Evolutionary conservation across 2,329 filamentous ascomycete genomes (phyloP), one percentile per base, ranked within the genome.

Genomic region (Diplodia intermedia): DNA sequence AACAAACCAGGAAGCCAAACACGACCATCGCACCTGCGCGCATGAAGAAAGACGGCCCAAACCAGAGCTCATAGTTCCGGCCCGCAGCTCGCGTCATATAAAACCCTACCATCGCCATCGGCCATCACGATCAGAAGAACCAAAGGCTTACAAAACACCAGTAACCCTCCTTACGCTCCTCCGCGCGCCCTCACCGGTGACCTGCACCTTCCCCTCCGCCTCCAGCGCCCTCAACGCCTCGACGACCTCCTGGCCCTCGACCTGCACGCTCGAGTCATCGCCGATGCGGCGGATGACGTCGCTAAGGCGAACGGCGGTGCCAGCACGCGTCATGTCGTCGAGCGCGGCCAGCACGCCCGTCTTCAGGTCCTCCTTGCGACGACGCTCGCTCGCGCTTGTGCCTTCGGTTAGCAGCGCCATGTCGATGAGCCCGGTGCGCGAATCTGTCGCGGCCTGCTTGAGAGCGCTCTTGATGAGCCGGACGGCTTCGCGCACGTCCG

Each of bases 361-460:
- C 84, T 96, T 97, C 75, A 99, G 82, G 77, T 97, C 94, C 49
- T 91, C 89, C 76, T 90, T 91, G 71, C 92, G 85, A 76, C 92
- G 89, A 62, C 95, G 86, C 78, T 98, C 95, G n/a, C 89, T 89
- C 0, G 93, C 89, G 73, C 91, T 93, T 2, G 92, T 96, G n/a
- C 95, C 95, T 76, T 98, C 95, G 0, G 94, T 97, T 70, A 99
- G 84, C 60, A 99, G 84, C 67, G 91, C 91, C 95, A 99, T 98
- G 77, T 99, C 95, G 75, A 99, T 98, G 68, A 97, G 86, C 67
- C 95, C 95, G 0, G 90, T 92, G 73, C 97, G 86, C 0, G 92
- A 83, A 77, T 99, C 96, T 0, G 96, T 99, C n/a, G 95, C 95
- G 0, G 94, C 92, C 71, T 97, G 96, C 85, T 98, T 98, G 76